Base-by-base conservation (phyloP, 2,329 filamentous ascomycete species). In the Talaromyces rugulosus region DNA sequence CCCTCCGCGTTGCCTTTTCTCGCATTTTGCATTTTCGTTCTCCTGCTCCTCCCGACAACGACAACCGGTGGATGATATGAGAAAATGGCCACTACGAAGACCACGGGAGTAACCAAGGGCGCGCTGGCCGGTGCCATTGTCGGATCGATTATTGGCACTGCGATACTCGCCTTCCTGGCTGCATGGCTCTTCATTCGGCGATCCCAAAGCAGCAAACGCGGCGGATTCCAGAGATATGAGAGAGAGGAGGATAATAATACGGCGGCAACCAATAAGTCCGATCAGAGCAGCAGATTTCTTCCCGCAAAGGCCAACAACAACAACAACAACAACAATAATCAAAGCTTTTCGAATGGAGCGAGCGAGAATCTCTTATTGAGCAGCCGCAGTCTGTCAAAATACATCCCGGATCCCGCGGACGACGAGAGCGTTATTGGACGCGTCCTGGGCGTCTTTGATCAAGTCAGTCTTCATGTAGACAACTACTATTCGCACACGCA, bases 401-500 rank as follows among this genome's bases (percentile, higher is more conserved):
- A 69, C 47, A 65, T 71, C 9, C 71, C 74, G 4, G 66, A 70
- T 16, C 67, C 71, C 7, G 69, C 70, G 1, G 74, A 75, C 42
- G 74, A 76, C 55, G 63, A 66, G 5, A 67, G 67, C 0, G 65
- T 76, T 2, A 63, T 57, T 6, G 62, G 40, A 6, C 64, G 67
- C 5, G 66, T 75, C 23, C 67, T 70, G 51, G 69, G 69, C 0
- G 55, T 77, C 0, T 71, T 74, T 61, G 73, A 76, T 44, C 72
- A 73, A 56, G 69, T 71, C 27, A 65, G 68, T 44, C 65, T 74
- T 1, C 74, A 77, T 60, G 66, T 76, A 28, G 74, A 77, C 27
- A 76, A 76, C 56, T 76, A 72, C 58, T 77, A 77, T 58, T 42
- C 56, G 3, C 53, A 63, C 51, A 50, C 18, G 8, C 18, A 8